These are phyloP conservation scores for Hanseniaspora clermontiae DNA, from an alignment of 805 yeast genomes.

Conservation along the genomic window DNA sequence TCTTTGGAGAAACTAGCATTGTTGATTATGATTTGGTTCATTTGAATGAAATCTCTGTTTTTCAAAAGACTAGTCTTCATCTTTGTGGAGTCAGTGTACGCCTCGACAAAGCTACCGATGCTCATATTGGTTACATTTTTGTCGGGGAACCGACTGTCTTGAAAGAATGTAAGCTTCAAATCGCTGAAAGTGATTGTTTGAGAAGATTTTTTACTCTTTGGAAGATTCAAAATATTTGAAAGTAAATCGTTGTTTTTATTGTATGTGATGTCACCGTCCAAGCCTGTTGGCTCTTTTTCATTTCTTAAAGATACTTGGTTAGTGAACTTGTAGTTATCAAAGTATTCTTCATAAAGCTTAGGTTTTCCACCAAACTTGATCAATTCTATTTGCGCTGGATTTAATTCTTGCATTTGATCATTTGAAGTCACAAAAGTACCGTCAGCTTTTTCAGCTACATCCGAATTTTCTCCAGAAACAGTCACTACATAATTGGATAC, in stretches of 20 bases:
- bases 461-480: not conserved
- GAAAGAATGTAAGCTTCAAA: conserved; percentile 5
- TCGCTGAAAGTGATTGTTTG: not conserved
- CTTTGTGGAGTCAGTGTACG: not conserved
- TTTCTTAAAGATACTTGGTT: not conserved
- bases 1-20: not conserved
- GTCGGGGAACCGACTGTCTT: conserved; percentile 5
- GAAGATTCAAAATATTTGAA: not conserved
- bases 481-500: not conserved
- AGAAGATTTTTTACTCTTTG: not conserved
- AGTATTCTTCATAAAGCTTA: not conserved
- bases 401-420: not conserved
- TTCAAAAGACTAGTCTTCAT: not conserved
- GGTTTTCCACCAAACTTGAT: conserved; percentile 1
- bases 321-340: not conserved
- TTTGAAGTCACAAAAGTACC: not conserved
- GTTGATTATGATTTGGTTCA: not conserved
- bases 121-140: conserved; percentile 6
- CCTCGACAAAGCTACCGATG: not conserved
- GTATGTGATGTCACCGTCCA: not conserved
- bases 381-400: not conserved
- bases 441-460: not conserved
- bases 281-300: too few relatives aligned
- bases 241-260: conserved; percentile 3
- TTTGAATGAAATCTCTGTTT: not conserved